phyloP scores from a whole-genome alignment of 495 filamentous ascomycete genomes.

The Pseudomonodictys pantanalensis region DNA sequence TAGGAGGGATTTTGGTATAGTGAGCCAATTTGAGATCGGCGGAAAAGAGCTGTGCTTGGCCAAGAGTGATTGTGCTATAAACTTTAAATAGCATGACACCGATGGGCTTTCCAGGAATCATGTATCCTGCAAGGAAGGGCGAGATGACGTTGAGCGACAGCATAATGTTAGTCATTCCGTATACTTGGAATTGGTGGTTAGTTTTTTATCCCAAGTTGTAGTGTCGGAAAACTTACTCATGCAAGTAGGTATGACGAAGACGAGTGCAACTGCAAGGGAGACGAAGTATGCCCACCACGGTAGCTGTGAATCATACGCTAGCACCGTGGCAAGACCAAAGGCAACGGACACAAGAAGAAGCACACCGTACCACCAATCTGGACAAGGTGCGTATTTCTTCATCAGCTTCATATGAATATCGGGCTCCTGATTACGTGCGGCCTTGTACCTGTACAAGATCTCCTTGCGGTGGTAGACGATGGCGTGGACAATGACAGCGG shows the following conservation, averaged over 20 bases:
- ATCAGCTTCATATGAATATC: conserved; percentile 67
- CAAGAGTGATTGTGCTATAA: conserved; percentile 27
- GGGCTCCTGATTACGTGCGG: conserved; percentile 54
- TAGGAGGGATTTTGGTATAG: conserved; percentile 48
- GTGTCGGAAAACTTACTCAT: too few relatives aligned
- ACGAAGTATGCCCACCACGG: conserved; percentile 40
- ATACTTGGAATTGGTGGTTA: too few relatives aligned
- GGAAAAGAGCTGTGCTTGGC: conserved; percentile 40
- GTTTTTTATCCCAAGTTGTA: too few relatives aligned
- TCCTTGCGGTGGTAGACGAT: conserved; percentile 68
- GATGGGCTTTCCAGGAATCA: conserved; percentile 39
- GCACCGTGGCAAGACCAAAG: conserved; percentile 52
- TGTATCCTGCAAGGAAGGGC: conserved; percentile 42
- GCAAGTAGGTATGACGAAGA: conserved; percentile 34
- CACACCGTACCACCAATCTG: conserved; percentile 61
- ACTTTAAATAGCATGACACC: conserved; percentile 45
- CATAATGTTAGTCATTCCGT: conserved; percentile 35
- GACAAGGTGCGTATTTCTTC: conserved; percentile 56
- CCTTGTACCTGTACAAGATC: conserved; percentile 58
- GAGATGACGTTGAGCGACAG: conserved; percentile 45
- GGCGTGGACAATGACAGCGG: conserved; percentile 67
- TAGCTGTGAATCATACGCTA: conserved; percentile 53
- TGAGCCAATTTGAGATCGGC: conserved; percentile 51
- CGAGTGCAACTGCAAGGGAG: conserved; percentile 19
- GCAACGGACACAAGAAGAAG: conserved; percentile 51